These are phyloP conservation scores for Pleurotus giganteus DNA, from an alignment of 768 basidiomycete genomes.

Conservation along the genomic window DNA sequence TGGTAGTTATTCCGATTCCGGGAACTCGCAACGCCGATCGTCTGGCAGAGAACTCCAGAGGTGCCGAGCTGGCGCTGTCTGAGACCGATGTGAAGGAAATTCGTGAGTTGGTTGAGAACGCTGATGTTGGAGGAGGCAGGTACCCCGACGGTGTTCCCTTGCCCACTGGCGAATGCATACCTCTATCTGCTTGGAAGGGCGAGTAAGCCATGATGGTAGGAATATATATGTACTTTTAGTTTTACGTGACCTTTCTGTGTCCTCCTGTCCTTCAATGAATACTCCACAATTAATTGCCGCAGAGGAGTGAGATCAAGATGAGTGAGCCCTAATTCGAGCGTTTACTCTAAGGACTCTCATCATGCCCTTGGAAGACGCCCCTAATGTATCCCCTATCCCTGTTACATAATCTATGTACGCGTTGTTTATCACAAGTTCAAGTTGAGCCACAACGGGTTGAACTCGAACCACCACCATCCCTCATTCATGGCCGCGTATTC, in stretches of 20 bases:
- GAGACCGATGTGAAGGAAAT: slow-evolving; percentile 19
- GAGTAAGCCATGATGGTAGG: neutral
- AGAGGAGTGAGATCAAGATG: too few species aligned
- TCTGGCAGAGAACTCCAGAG: slow-evolving; percentile 20
- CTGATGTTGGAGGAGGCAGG: slow-evolving; percentile 20
- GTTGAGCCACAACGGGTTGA: neutral
- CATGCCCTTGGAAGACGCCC: too few species aligned
- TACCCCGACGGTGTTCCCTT: slow-evolving; percentile 15
- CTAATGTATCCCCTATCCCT: too few species aligned
- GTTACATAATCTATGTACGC: slow-evolving; percentile 10
- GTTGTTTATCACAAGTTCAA: slow-evolving; percentile 7
- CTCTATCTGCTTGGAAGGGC: slow-evolving; percentile 16
- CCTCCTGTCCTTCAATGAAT: too few species aligned
- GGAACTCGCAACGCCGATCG: slow-evolving; percentile 17
- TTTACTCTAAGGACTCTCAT: too few species aligned
- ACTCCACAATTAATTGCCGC: too few species aligned
- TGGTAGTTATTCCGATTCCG: slow-evolving; percentile 24
- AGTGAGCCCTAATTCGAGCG: too few species aligned
- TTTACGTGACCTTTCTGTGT: too few species aligned
- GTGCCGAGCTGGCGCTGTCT: slow-evolving; percentile 15
- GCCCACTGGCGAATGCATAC: slow-evolving; percentile 20
- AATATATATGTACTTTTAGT: neutral
- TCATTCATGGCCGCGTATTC: slow-evolving; percentile 48
- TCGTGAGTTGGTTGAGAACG: slow-evolving; percentile 15
- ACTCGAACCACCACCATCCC: slow-evolving; percentile 6